A percentile compares a stretch with the other conserved stretches of the same genome.
Conservation (phyloP, 345 rosid genomes). For the Citrus reticulata region DNA sequence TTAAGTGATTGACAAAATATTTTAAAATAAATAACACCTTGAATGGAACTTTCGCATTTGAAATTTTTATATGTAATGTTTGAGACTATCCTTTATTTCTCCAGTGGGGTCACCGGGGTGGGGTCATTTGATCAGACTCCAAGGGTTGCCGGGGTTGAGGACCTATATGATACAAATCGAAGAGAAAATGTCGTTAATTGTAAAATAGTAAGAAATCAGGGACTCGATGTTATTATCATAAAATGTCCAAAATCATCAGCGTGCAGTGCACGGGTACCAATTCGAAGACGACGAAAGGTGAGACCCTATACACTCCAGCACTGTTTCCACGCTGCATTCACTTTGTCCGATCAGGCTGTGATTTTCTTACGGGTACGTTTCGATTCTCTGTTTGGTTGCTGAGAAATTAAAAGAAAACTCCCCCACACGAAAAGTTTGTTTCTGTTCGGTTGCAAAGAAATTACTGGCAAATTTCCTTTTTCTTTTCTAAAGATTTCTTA, state of each 20-base stretch:
- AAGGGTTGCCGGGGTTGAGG: no score
- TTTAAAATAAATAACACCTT: no score
- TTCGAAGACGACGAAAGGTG: background rate
- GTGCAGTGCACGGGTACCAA: background rate
- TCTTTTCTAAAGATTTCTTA: background rate
- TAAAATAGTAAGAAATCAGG: no score
- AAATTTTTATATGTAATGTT: no score
- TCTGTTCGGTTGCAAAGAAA: background rate
- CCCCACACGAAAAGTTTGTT: background rate
- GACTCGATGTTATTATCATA: no score
- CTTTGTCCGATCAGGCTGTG: background rate
- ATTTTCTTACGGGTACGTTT: constrained; percentile 1
- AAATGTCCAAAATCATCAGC: background rate
- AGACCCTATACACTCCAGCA: background rate
- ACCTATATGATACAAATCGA: no score
- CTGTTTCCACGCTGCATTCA: background rate
- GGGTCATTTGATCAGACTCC: no score
- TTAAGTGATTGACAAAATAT: no score
- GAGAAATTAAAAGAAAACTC: background rate
- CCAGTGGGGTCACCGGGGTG: no score
- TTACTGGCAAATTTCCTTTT: background rate
- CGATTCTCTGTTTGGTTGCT: background rate
- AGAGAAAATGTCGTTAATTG: no score
- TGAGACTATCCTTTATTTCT: no score
- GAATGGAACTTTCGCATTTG: no score